Evolutionary conservation across 164 flowering plant genomes (phyloP), one percentile per base, ranked within the genome.

Genomic region (Chimonanthus salicifolius): DNA sequence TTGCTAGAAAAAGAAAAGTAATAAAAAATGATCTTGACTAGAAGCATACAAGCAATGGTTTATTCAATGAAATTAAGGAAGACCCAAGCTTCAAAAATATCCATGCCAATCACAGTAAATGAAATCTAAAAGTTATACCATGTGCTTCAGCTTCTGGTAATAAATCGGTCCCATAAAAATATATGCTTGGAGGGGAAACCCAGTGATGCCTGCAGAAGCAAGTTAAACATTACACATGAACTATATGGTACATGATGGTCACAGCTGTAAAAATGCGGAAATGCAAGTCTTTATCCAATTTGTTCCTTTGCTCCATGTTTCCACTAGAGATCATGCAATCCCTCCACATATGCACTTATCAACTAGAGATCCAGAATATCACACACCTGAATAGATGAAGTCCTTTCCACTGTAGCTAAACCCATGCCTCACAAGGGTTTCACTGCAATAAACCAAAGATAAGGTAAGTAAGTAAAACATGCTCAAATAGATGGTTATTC

Each of bases 91-190:
- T 66, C 47, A 44, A 66, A 44, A 44, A 44, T 33, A 45, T 66
- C 68, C 49, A 66, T 10, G 16, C n/a, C 2, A 45, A 11, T 3
- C 46, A 15, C 11, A 7, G 4, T 44, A 16, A 66, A 1, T 46
- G 68, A 13, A 66, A 43, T 9, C 49, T 13, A 66, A 44, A 16
- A 10, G 16, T 47, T 33, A 33, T 77, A 92, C 99, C 99, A 96
- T 96, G 76, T 96, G 98, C 70, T 96, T 96, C 74, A 94, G 78
- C 82, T 91, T 96, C 73, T 96, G 97, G 83, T 94, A 96, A 82
- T 96, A 96, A 65, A 92, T 96, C 69, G 99, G 99, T 7, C 99
- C 99, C 98, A 92, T 94, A 75, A 92, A 96, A 50, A 96, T 94
- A 68, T 91, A 94, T 44, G 99, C 92, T 75, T 94, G 98, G 66